Conservation (phyloP, 2,329 filamentous ascomycete genomes). For the Pseudogymnoascus sp. region DNA sequence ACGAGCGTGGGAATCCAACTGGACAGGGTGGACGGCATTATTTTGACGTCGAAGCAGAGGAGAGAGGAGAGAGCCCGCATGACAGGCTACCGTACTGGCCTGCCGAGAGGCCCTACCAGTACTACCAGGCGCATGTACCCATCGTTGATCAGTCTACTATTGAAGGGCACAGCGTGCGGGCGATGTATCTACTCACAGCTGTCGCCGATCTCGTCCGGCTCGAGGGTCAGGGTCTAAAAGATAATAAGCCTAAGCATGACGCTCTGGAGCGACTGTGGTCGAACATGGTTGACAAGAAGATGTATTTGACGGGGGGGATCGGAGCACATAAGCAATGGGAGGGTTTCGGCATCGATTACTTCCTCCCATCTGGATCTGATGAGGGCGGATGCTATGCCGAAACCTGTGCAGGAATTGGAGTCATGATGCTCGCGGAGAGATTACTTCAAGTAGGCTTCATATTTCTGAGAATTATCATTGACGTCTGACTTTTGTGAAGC, state of each 20-base stretch:
- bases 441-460: slow-evolving; percentile 36
- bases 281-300: slow-evolving; percentile 52
- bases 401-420: slow-evolving; percentile 51
- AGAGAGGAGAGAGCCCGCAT: slow-evolving; percentile 41
- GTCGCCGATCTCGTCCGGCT: slow-evolving; percentile 45
- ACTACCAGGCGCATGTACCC: slow-evolving; percentile 48
- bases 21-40: slow-evolving; percentile 42
- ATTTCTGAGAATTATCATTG: neutral
- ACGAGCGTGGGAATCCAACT: slow-evolving; percentile 45
- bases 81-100: slow-evolving; percentile 40
- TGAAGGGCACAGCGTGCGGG: slow-evolving; percentile 51
- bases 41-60: slow-evolving; percentile 44
- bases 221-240: slow-evolving; percentile 13
- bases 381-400: slow-evolving; percentile 56
- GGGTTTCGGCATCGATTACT: slow-evolving; percentile 51
- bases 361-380: slow-evolving; percentile 48
- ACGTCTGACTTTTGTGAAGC: slow-evolving; percentile 16
- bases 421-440: slow-evolving; percentile 52
- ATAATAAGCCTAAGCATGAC: slow-evolving; percentile 10
- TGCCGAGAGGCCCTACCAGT: slow-evolving; percentile 34
- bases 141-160: slow-evolving; percentile 45
- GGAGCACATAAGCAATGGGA: slow-evolving; percentile 50
- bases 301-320: slow-evolving; percentile 55
- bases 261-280: slow-evolving; percentile 44
- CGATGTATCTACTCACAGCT: slow-evolving; percentile 51